phyloP scores from a whole-genome alignment of 805 yeast species.

The Metschnikowia noctiluminum region DNA sequence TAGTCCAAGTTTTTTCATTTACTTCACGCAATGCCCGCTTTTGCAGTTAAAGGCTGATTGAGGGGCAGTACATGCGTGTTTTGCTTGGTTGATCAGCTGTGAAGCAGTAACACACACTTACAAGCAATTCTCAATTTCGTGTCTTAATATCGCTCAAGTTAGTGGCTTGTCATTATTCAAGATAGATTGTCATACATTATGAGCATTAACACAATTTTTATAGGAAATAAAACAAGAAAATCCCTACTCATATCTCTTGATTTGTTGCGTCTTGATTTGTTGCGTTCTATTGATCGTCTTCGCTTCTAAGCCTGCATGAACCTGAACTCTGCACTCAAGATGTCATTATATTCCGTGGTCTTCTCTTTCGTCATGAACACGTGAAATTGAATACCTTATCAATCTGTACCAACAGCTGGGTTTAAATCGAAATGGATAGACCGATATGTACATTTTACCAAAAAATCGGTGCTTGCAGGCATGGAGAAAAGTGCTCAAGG shows the following conservation, averaged over 20 bases:
- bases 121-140: not conserved
- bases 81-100: too few relatives aligned
- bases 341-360: not conserved
- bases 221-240: too few relatives aligned
- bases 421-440: conserved; percentile 9
- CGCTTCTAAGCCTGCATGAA: not conserved
- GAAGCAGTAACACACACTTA: too few relatives aligned
- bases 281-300: too few relatives aligned
- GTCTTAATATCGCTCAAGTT: not conserved
- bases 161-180: not conserved
- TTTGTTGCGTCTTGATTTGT: too few relatives aligned
- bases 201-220: too few relatives aligned
- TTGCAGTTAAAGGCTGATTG: conserved; percentile 1
- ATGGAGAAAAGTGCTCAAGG: conserved; percentile 83
- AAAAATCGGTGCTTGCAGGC: conserved; percentile 90
- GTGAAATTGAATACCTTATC: too few relatives aligned
- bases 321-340: not conserved
- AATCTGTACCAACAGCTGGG: not conserved
- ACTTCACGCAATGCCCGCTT: not conserved
- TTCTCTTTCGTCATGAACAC: too few relatives aligned
- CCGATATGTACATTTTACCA: conserved; percentile 56
- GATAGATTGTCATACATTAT: not conserved
- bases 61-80: not conserved
- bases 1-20: conserved; percentile 16
- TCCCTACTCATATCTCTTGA: too few relatives aligned